Evolutionary conservation across 2,329 filamentous ascomycete species (phyloP).

Genomic region (Coniochaeta hoffmannii): DNA sequence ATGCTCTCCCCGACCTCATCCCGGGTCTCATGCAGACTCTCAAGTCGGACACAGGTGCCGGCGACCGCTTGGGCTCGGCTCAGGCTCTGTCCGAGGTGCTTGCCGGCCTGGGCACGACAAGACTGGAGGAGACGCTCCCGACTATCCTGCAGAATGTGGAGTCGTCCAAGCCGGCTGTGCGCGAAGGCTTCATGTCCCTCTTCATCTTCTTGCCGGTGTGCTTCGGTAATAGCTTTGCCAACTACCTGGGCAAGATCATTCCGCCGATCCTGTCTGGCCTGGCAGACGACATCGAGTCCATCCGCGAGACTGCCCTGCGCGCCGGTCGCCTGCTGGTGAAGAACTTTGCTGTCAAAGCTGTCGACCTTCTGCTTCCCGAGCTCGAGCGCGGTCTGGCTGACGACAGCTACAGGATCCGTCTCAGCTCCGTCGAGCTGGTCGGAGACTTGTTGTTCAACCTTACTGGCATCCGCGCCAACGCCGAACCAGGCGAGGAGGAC

Average conservation of each 20-base stretch:
- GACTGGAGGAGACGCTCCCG: constrained; percentile 90
- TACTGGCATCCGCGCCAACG: constrained; percentile 79
- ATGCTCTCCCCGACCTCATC: constrained; percentile 92
- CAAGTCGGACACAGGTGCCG: constrained; percentile 93
- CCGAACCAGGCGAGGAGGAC: constrained; percentile 72
- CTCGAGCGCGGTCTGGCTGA: constrained; percentile 95
- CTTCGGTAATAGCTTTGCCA: constrained; percentile 97
- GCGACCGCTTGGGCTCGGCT: constrained; percentile 90
- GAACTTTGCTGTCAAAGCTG: constrained; percentile 92
- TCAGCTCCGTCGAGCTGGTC: constrained; percentile 95
- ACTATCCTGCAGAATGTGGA: constrained; percentile 95
- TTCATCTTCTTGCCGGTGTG: constrained; percentile 99
- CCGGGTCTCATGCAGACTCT: constrained; percentile 96
- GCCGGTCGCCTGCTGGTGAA: constrained; percentile 93
- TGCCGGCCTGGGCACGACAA: constrained; percentile 83
- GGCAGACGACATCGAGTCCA: constrained; percentile 93
- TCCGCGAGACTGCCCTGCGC: constrained; percentile 90
- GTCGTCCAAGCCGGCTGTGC: constrained; percentile 80
- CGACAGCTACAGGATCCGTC: constrained; percentile 92
- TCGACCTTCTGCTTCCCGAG: constrained; percentile 89
- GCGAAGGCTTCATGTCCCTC: constrained; percentile 98
- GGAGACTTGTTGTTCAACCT: constrained; percentile 97
- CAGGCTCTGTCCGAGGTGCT: constrained; percentile 95
- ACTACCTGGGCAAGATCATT: constrained; percentile 91
- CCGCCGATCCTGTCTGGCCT: constrained; percentile 89